Evolutionary conservation across 768 basidiomycete genomes (phyloP).

Genomic region (Rhizopogon sp.): DNA sequence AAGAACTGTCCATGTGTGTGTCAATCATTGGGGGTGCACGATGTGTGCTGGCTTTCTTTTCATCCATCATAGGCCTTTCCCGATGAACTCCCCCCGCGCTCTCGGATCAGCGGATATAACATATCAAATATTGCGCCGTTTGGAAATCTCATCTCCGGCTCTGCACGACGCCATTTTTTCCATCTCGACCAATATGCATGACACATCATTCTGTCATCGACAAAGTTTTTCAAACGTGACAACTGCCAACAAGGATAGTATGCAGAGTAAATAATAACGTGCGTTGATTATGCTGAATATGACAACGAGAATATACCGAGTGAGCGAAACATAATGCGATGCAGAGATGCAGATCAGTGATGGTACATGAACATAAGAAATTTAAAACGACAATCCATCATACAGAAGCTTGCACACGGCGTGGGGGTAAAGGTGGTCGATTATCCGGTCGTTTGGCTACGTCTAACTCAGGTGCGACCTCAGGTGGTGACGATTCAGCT

Average conservation of each 20-base stretch:
- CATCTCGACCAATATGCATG: background rate
- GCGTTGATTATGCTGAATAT: slow-evolving; percentile 4
- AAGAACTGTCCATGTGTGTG: too few relatives aligned
- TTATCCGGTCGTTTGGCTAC: slow-evolving; percentile 2
- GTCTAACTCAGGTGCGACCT: slow-evolving; percentile 3
- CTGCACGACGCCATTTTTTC: too few relatives aligned
- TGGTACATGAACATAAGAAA: background rate
- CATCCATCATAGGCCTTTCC: too few relatives aligned
- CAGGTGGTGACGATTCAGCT: slow-evolving; percentile 1
- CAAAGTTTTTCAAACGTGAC: background rate
- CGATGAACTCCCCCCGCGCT: too few relatives aligned
- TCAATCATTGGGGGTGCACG: too few relatives aligned
- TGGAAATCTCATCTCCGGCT: too few relatives aligned
- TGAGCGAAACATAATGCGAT: background rate
- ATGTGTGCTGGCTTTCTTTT: too few relatives aligned
- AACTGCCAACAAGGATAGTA: background rate
- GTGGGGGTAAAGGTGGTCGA: slow-evolving; percentile 33
- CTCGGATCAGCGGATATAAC: too few relatives aligned
- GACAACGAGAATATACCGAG: background rate
- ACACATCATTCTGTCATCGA: background rate
- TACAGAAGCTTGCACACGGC: slow-evolving; percentile 11
- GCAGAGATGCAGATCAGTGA: background rate
- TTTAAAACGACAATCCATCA: slow-evolving; percentile 3
- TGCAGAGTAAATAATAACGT: background rate
- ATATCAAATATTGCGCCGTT: too few relatives aligned